Evolutionary conservation across 2,329 filamentous ascomycete species (phyloP), one percentile per base, ranked within the genome.

Genomic region (Alternaria metachromatica): DNA sequence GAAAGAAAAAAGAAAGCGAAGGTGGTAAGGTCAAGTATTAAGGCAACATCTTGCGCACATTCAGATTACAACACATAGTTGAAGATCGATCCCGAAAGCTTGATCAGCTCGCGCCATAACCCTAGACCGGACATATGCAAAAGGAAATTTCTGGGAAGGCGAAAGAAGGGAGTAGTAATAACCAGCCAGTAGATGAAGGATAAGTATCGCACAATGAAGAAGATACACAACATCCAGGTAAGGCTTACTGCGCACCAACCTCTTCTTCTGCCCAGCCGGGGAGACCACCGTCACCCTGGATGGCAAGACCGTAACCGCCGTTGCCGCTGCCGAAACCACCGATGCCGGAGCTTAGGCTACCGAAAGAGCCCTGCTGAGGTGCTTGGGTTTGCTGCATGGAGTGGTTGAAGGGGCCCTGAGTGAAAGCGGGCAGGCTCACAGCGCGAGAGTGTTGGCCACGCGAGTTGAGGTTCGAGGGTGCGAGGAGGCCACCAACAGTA

Each of bases 361-460:
- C 87, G 69, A 88, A 88, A 60, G 85, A 87, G 67, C 80, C 78
- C 49, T 81, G 80, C 60, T 80, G 77, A 3, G 75, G 72, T 15
- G 71, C 75, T 66, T 81, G 79, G 13, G 75, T 75, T 37, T 78
- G 80, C 58, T 78, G 78, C 45, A 77, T 70, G 3, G 79, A 74
- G 68, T 82, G 79, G 11, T 82, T 83, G 71, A 87, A 87, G 12
- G 85, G 82, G 48, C 87, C 87, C 67, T 89, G 87, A 3, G 87
- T 87, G 77, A 90, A 90, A 6, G 87, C 88, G 1, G 96, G 96
- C 75, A 99, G 84, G 78, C 94, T 97, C 63, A 97, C 93, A 33
- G 96, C 94, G 41, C 96, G 90, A 75, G 89, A 95, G 76, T 91
- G 89, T 67, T 87, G 86, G 46, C 86, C 85, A 61, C 87, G 85